Percentiles rank a stretch among this genome's conserved stretches.
These are phyloP conservation scores for Pseudogymnoascus sp. DNA, from an alignment of 2,329 filamentous ascomycete species.

Conservation along the genomic window DNA sequence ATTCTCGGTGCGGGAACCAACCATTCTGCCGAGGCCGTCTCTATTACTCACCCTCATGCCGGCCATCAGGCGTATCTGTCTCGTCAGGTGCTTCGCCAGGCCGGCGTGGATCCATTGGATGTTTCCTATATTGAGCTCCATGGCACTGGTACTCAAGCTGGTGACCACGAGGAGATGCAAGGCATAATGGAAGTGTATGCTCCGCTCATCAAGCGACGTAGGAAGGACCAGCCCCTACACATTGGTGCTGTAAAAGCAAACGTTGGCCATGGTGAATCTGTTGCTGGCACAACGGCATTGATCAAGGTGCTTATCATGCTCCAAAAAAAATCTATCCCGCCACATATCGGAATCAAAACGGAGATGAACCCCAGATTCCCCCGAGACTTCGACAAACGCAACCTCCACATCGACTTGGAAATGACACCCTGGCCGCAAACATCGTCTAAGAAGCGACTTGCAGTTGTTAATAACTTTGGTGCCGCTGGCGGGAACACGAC, in stretches of 20 bases:
- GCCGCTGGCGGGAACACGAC: conserved; percentile 21
- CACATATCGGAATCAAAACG: conserved; percentile 23
- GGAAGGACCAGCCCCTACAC: conserved; percentile 52
- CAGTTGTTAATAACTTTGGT: conserved; percentile 44
- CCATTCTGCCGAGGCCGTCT: conserved; percentile 71
- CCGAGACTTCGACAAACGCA: conserved; percentile 30
- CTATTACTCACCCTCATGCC: conserved; percentile 74
- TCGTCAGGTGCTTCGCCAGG: conserved; percentile 60
- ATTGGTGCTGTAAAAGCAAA: conserved; percentile 18
- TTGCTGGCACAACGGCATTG: conserved; percentile 22
- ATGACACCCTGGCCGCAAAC: conserved; percentile 16
- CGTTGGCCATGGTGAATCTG: conserved; percentile 22
- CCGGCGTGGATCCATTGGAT: conserved; percentile 63
- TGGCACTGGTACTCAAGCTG: conserved; percentile 58
- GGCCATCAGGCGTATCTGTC: conserved; percentile 66
- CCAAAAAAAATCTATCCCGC: conserved; percentile 23
- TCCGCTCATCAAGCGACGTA: conserved; percentile 29
- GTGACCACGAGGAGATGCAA: conserved; percentile 54
- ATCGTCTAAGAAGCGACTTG: conserved; percentile 31
- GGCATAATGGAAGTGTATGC: conserved; percentile 56
- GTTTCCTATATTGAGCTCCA: conserved; percentile 74
- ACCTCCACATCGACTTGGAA: conserved; percentile 29
- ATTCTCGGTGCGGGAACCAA: conserved; percentile 63
- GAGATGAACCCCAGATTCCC: conserved; percentile 27
- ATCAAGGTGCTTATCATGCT: conserved; percentile 26